These are phyloP conservation scores for Sanguinoderma infundibulare DNA, from an alignment of 1,284 basidiomycete genomes.

Conservation along the genomic window DNA sequence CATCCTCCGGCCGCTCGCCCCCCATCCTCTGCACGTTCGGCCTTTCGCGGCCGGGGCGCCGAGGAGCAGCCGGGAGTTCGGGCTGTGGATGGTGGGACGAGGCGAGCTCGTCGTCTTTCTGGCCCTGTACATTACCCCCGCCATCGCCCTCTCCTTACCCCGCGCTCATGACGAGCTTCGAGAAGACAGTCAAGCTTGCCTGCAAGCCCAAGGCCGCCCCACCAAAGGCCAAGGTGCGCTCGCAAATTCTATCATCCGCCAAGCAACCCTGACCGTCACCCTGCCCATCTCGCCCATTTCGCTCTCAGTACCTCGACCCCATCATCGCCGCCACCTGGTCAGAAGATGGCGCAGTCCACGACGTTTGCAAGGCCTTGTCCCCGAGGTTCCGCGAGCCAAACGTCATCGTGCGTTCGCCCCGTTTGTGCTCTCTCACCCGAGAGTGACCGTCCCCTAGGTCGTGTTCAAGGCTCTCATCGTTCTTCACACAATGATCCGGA, in stretches of 20 bases:
- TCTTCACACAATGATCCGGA: constrained; percentile 94
- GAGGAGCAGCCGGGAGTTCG: neutral
- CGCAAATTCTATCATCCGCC: constrained; percentile 1
- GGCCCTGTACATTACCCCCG: constrained; percentile 21
- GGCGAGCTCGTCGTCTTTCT: constrained; percentile 14
- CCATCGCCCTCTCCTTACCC: constrained; percentile 10
- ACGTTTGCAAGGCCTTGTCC: constrained; percentile 88
- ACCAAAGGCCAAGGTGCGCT: constrained; percentile 86
- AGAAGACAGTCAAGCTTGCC: constrained; percentile 89
- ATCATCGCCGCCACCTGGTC: constrained; percentile 95
- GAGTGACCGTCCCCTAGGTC: constrained; percentile 53
- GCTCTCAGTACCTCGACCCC: constrained; percentile 77
- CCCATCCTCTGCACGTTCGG: neutral
- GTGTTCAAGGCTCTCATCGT: constrained; percentile 97
- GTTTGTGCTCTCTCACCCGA: constrained; percentile 1
- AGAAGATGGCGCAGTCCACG: constrained; percentile 89
- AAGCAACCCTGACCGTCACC: constrained; percentile 4
- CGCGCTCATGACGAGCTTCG: constrained; percentile 70
- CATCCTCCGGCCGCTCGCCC: neutral
- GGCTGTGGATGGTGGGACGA: neutral
- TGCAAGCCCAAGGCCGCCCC: constrained; percentile 94
- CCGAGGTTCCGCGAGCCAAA: constrained; percentile 90
- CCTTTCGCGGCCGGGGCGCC: neutral
- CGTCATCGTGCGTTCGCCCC: constrained; percentile 67
- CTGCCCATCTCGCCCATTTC: constrained; percentile 8